These are phyloP conservation scores for Sambucus nigra DNA, from an alignment of 129 eudicot species.

Conservation along the genomic window DNA sequence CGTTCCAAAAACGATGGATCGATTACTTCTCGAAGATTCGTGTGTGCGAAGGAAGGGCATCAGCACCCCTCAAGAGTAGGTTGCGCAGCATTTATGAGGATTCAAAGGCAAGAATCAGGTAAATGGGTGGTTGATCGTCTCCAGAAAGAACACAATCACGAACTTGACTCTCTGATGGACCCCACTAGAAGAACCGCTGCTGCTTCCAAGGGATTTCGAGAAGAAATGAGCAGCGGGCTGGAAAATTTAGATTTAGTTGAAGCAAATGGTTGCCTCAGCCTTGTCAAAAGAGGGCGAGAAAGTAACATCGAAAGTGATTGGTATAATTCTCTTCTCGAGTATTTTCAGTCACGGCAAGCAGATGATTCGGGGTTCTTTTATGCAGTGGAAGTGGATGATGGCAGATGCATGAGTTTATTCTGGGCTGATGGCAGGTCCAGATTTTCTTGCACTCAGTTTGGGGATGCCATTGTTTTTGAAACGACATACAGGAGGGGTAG, in stretches of 20 bases:
- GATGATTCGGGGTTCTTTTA: slow-evolving; percentile 76
- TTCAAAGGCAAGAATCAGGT: slow-evolving; percentile 74
- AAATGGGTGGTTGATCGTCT: slow-evolving; percentile 84
- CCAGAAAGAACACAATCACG: slow-evolving; percentile 74
- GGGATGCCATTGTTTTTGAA: slow-evolving; percentile 66
- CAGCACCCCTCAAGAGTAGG: slow-evolving; percentile 92
- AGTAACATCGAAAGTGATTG: slow-evolving; percentile 46
- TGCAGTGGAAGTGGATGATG: slow-evolving; percentile 52
- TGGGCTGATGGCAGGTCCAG: slow-evolving; percentile 85
- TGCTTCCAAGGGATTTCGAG: slow-evolving; percentile 45
- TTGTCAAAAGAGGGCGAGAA: slow-evolving; percentile 48
- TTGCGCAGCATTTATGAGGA: slow-evolving; percentile 86
- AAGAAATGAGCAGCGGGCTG: slow-evolving; percentile 45
- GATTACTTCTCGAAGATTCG: slow-evolving; percentile 76
- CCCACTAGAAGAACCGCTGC: slow-evolving; percentile 23
- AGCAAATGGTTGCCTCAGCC: slow-evolving; percentile 64
- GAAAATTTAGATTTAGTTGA: slow-evolving; percentile 73
- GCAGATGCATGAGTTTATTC: slow-evolving; percentile 57
- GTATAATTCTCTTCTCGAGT: slow-evolving; percentile 51
- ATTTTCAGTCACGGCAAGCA: slow-evolving; percentile 66
- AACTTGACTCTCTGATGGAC: slow-evolving; percentile 35
- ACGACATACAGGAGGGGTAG: slow-evolving; percentile 54
- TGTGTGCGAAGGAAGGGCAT: slow-evolving; percentile 87
- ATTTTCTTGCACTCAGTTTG: slow-evolving; percentile 68
- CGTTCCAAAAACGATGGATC: slow-evolving; percentile 85